Percentiles rank a stretch among this genome's conserved stretches.
Conservation (phyloP, 495 filamentous ascomycete genomes). For the Aspergillus carlsbadensis region DNA sequence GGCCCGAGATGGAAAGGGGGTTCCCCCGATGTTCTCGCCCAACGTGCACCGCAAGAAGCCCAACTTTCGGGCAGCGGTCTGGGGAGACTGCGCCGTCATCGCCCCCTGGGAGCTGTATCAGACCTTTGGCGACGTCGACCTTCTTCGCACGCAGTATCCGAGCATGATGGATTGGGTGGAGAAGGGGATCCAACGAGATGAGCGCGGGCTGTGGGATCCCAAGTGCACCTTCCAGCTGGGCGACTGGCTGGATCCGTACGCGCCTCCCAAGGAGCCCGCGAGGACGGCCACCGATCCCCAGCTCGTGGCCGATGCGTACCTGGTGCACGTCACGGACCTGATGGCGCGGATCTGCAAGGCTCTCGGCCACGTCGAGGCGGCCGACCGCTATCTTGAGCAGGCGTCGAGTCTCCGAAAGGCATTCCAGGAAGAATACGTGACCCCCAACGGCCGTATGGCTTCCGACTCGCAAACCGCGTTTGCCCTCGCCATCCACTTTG, state of each 20-base stretch:
- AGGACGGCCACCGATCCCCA: constrained; percentile 39
- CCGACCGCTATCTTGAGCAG: constrained; percentile 29
- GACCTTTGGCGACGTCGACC: constrained; percentile 40
- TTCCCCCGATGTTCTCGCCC: constrained; percentile 39
- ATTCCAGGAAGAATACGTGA: constrained; percentile 48
- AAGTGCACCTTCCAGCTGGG: constrained; percentile 43
- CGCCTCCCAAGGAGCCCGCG: constrained; percentile 45
- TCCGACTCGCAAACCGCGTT: constrained; percentile 51
- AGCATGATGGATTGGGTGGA: constrained; percentile 52
- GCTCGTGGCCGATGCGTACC: constrained; percentile 54
- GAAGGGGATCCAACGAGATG: constrained; percentile 43
- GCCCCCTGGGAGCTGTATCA: constrained; percentile 47
- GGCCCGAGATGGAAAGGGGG: constrained; percentile 12
- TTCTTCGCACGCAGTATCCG: constrained; percentile 40
- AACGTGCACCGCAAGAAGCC: constrained; percentile 30
- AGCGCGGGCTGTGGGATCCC: constrained; percentile 39
- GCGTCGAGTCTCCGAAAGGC: background rate
- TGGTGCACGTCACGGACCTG: constrained; percentile 41
- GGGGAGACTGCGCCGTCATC: constrained; percentile 50
- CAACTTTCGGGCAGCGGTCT: constrained; percentile 36
- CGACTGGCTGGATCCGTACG: constrained; percentile 56
- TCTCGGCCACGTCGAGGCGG: constrained; percentile 28
- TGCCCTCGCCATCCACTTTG: constrained; percentile 43
- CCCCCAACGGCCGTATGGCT: constrained; percentile 33
- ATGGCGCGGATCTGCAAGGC: constrained; percentile 23